Evolutionary conservation across 2,329 filamentous ascomycete species (phyloP), one percentile per base, ranked within the genome.

Genomic region (Colletotrichum orbiculare): DNA sequence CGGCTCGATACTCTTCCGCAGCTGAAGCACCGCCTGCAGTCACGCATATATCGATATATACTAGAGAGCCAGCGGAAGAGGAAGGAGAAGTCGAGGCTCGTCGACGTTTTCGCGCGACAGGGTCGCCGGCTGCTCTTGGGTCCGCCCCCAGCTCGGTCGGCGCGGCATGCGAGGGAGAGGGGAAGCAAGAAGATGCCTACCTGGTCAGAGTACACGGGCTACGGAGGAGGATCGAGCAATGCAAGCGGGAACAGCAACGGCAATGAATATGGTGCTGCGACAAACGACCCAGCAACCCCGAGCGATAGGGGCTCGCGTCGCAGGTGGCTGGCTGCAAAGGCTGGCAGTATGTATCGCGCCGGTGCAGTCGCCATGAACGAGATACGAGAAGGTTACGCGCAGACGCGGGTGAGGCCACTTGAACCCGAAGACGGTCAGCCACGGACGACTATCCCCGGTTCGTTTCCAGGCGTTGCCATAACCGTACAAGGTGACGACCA

Each of bases 401-500:
- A 87, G 66, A 84, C 84, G 0, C 77, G 83, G 55, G 75, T 77
- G 15, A 64, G 75, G 6, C 73, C 75, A n/a, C 71, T 76, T 4
- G 79, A 81, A 46, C 67, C 70, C 7, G 70, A 73, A 9, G 74
- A 76, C 8, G 62, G 70, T n/a, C 69, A 73, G 48, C 78, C 77
- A 10, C 52, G 56, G 66, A 76, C 81, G 17, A 79, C 83, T 48
- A 91, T 92, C 37, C 90, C 93, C 0, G 91, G 91, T 1, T 88
- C 90, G 1, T 97, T 97, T 73, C 93, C 94, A 0, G 91, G 97
- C 70, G 91, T 93, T 15, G 87, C 91, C n/a, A 91, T 97, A 65
- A 87, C 91, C 13, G 86, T 89, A 10, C 89, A 89, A 67, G 94
- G 93, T 11, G 87, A 93, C 66, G 94, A 97, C 75, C 93, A 98